Evolutionary conservation across 1,284 basidiomycete genomes (phyloP).

Genomic region (Tylopilus sp.): DNA sequence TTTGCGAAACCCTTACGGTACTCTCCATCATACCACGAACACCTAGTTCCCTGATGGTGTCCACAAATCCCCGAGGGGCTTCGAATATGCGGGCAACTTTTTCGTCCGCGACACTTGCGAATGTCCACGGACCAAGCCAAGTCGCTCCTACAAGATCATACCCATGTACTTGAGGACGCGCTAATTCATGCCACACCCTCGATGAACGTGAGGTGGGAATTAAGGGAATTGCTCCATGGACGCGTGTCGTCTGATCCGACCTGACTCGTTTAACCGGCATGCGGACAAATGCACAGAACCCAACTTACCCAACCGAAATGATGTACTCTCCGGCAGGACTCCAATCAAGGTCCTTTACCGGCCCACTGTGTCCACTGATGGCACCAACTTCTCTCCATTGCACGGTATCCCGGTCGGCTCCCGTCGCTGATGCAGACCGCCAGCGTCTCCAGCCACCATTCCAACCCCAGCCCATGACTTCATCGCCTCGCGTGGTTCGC

Average conservation of each 20-base stretch:
- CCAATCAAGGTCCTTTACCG: constrained; percentile 80
- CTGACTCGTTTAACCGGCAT: constrained; percentile 37
- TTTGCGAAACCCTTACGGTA: constrained; percentile 37
- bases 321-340: constrained; percentile 81
- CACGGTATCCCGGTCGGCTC: constrained; percentile 33
- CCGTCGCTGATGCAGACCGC: constrained; percentile 39
- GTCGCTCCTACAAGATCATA: constrained; percentile 84
- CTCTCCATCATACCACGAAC: constrained; percentile 45
- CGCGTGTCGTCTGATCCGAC: constrained; percentile 84
- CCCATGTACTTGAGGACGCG: constrained; percentile 90
- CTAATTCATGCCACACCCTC: constrained; percentile 78
- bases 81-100: constrained; percentile 91
- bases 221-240: constrained; percentile 62
- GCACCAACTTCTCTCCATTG: constrained; percentile 77
- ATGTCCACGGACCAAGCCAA: constrained; percentile 72
- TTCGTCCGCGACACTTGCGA: constrained; percentile 88
- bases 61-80: constrained; percentile 76
- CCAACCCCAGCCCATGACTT: constrained; percentile 86
- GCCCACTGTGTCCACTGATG: constrained; percentile 75
- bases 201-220: constrained; percentile 9
- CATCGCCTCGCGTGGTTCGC: constrained; percentile 41
- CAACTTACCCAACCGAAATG: constrained; percentile 70
- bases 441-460: constrained; percentile 88
- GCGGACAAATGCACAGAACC: not conserved
- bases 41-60: constrained; percentile 49